A percentile compares a stretch with the other conserved stretches of the same genome.
Evolutionary conservation across 345 rosid genomes (phyloP).

Genomic region (Melastoma malabathricum): DNA sequence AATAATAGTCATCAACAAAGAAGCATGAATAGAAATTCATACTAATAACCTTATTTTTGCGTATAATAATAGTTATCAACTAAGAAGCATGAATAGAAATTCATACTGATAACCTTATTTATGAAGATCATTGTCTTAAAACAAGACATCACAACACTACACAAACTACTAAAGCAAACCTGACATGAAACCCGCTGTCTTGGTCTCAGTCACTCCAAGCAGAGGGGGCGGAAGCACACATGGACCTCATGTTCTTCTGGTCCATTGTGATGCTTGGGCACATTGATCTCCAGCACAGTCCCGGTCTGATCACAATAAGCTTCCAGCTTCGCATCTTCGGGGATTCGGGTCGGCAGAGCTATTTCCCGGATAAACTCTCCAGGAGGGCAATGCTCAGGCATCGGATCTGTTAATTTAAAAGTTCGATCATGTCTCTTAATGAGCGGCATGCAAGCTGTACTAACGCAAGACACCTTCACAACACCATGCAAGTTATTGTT

Average conservation of each 20-base stretch:
- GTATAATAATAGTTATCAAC: too few relatives aligned
- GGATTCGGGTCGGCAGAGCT: conserved; percentile 63
- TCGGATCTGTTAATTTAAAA: conserved; percentile 79
- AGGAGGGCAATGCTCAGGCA: conserved; percentile 89
- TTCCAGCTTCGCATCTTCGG: conserved; percentile 78
- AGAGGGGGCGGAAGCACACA: conserved; percentile 65
- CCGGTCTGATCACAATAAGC: conserved; percentile 68
- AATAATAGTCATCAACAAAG: too few relatives aligned
- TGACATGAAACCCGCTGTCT: too few relatives aligned
- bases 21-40: too few relatives aligned
- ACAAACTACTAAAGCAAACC: too few relatives aligned
- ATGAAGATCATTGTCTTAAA: too few relatives aligned
- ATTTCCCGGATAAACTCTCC: conserved; percentile 76
- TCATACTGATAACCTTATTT: too few relatives aligned
- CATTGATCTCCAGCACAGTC: conserved; percentile 57
- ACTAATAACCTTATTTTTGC: too few relatives aligned
- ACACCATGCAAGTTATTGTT: conserved; percentile 61
- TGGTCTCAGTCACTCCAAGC: conserved; percentile 27
- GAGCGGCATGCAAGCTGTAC: conserved; percentile 65
- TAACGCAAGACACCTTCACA: conserved; percentile 66
- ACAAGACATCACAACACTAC: too few relatives aligned
- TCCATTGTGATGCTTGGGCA: conserved; percentile 66
- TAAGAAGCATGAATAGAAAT: too few relatives aligned
- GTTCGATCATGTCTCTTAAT: conserved; percentile 69
- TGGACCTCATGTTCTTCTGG: conserved; percentile 93